phyloP scores from a whole-genome alignment of 2,329 filamentous ascomycete species.

The Tympanopsis confertula region DNA sequence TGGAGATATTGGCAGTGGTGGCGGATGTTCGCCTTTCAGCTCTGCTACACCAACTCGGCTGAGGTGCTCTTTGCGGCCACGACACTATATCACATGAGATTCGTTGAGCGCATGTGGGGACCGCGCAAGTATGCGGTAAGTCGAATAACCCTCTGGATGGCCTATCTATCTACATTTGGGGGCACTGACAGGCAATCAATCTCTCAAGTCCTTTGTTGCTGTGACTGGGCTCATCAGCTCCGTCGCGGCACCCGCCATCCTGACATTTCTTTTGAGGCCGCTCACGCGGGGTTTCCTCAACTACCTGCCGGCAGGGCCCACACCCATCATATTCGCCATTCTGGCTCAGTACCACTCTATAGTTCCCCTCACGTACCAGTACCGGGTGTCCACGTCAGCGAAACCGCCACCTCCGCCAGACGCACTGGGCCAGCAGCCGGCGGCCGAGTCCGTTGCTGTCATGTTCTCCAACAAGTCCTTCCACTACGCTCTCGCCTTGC shows the following conservation, averaged over 20 bases:
- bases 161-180: slow-evolving; percentile 5
- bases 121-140: slow-evolving; percentile 74
- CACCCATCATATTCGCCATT: slow-evolving; percentile 76
- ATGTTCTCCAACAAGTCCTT: slow-evolving; percentile 86
- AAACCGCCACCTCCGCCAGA: slow-evolving; percentile 33
- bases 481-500: slow-evolving; percentile 71
- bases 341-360: slow-evolving; percentile 85
- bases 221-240: slow-evolving; percentile 63
- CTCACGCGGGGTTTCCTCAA: slow-evolving; percentile 67
- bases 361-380: slow-evolving; percentile 79
- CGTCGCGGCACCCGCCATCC: slow-evolving; percentile 60
- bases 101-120: slow-evolving; percentile 86
- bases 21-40: slow-evolving; percentile 69
- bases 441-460: slow-evolving; percentile 36
- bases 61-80: slow-evolving; percentile 85
- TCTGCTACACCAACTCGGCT: slow-evolving; percentile 83
- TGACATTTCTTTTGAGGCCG: slow-evolving; percentile 62
- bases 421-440: slow-evolving; percentile 24
- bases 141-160: neutral
- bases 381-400: slow-evolving; percentile 43
- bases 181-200: neutral
- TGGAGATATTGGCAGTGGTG: slow-evolving; percentile 77
- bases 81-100: slow-evolving; percentile 73
- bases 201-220: slow-evolving; percentile 64
- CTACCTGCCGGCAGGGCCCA: slow-evolving; percentile 82